Percentiles rank a stretch among this genome's conserved stretches.
Evolutionary conservation across 495 filamentous ascomycete species (phyloP).

Genomic region (Sporormia fimetaria): DNA sequence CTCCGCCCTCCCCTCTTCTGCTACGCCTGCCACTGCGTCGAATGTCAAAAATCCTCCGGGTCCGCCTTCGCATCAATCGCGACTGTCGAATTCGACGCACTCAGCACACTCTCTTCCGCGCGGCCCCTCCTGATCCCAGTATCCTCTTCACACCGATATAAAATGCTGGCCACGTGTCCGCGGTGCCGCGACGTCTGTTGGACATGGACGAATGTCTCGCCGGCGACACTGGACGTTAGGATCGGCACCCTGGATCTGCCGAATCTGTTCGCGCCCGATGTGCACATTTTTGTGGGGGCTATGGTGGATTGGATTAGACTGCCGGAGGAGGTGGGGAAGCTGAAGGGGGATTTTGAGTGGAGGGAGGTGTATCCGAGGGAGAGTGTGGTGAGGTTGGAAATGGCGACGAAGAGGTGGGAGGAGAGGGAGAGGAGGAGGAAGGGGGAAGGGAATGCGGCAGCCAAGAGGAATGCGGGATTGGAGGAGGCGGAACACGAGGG

Average conservation of each 20-base stretch:
- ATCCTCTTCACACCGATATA: too few species aligned
- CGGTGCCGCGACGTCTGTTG: conserved; percentile 6
- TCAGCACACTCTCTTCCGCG: conserved; percentile 5
- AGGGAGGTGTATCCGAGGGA: conserved; percentile 7
- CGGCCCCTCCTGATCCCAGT: not conserved
- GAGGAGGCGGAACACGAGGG: conserved; percentile 4
- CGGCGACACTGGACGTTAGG: conserved; percentile 1
- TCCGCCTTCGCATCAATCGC: conserved; percentile 6
- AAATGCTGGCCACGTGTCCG: conserved; percentile 1
- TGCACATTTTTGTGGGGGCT: conserved; percentile 10
- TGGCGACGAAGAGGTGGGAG: not conserved
- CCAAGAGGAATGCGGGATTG: not conserved
- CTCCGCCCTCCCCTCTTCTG: conserved; percentile 8
- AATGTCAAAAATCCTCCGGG: conserved; percentile 12
- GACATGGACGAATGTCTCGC: not conserved
- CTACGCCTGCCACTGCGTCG: conserved; percentile 14
- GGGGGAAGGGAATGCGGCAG: not conserved
- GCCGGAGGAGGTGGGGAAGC: conserved; percentile 6
- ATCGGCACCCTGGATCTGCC: conserved; percentile 16
- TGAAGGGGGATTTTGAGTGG: conserved; percentile 1
- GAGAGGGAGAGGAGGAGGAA: not conserved
- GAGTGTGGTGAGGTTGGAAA: conserved; percentile 10
- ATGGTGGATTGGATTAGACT: conserved; percentile 11
- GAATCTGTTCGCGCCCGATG: conserved; percentile 12
- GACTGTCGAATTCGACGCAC: conserved; percentile 5